These are phyloP conservation scores for Eucalyptus globulus DNA, from an alignment of 345 rosid species.

Conservation along the genomic window DNA sequence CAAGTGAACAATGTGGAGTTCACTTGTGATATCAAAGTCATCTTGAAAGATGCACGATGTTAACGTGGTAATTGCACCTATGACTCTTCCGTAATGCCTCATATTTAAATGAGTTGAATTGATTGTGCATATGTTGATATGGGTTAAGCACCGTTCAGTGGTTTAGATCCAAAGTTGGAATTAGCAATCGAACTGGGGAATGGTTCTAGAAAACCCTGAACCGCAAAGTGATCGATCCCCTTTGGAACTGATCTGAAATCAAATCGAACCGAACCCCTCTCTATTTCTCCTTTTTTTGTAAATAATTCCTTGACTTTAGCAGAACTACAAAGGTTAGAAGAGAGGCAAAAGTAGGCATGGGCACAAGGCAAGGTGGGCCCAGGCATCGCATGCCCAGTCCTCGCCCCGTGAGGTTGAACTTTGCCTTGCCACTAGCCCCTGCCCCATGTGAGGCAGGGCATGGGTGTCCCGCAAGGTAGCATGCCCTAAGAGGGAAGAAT, in stretches of 20 bases:
- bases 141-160: neutral
- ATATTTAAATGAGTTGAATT: neutral
- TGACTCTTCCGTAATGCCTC: neutral
- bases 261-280: neutral
- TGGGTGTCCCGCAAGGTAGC: no score
- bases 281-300: neutral
- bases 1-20: neutral
- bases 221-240: neutral
- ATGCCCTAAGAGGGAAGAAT: no score
- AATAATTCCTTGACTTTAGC: neutral
- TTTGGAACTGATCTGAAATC: neutral
- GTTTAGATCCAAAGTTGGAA: neutral
- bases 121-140: neutral
- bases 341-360: neutral
- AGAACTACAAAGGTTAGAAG: neutral
- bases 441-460: rapidly evolving
- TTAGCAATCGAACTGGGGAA: neutral
- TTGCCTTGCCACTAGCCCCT: neutral
- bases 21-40: neutral
- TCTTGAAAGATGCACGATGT: neutral
- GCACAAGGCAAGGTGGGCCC: neutral
- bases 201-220: neutral
- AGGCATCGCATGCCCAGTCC: neutral
- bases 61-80: neutral
- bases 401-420: neutral